Percentiles rank a stretch among this genome's conserved stretches.
phyloP scores from a whole-genome alignment of 2,329 filamentous ascomycete genomes.

The Colletotrichum gigasporum region DNA sequence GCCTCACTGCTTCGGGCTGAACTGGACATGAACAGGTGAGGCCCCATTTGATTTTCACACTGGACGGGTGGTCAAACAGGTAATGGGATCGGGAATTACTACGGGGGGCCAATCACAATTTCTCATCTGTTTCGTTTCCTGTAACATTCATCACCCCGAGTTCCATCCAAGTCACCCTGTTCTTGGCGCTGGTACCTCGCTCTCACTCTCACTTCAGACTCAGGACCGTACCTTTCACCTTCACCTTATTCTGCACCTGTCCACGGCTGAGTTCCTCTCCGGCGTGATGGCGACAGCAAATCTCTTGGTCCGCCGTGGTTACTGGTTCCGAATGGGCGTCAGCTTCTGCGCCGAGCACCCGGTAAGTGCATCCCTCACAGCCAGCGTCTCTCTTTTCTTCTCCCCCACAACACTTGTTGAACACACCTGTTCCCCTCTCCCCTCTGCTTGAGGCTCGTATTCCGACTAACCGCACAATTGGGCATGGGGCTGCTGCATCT shows the following conservation, averaged over 20 bases:
- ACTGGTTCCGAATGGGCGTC: neutral
- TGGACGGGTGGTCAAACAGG: too few species aligned
- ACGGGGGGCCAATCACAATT: constrained; percentile 6
- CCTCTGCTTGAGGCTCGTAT: constrained; percentile 12
- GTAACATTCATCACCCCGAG: constrained; percentile 4
- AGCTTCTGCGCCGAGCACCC: neutral
- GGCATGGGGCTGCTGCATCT: too few species aligned
- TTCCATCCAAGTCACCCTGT: too few species aligned
- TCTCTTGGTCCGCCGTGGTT: neutral
- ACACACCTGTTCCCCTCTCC: neutral
- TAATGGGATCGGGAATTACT: neutral
- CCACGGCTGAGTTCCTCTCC: too few species aligned
- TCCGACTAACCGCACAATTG: constrained; percentile 11
- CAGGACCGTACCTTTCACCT: too few species aligned
- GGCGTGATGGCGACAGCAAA: neutral
- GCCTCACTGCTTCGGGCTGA: neutral
- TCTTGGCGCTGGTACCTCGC: neutral
- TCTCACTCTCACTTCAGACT: neutral
- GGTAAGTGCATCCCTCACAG: neutral
- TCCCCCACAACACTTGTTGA: neutral
- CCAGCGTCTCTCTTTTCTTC: neutral
- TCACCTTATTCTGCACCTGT: neutral
- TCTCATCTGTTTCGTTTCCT: constrained; percentile 14
- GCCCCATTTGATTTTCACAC: too few species aligned
- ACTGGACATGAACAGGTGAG: too few species aligned